phyloP scores from a whole-genome alignment of 2,329 filamentous ascomycete species.

The Tolypocladium sp. region DNA sequence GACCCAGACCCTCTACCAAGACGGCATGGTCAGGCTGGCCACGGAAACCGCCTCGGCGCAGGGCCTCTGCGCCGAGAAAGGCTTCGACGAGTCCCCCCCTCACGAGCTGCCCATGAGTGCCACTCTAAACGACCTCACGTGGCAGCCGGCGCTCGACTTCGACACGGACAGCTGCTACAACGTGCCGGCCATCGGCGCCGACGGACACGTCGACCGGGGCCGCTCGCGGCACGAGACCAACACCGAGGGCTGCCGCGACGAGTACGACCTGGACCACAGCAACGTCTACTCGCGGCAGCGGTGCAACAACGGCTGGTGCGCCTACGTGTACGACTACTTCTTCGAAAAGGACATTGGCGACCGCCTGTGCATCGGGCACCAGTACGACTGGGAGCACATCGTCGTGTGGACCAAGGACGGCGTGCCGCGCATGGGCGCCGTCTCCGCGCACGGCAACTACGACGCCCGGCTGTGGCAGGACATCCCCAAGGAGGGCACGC shows the following conservation, averaged over 20 bases:
- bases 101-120: conserved; percentile 10
- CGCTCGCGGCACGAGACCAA: conserved; percentile 18
- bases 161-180: conserved; percentile 29
- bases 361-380: conserved; percentile 21
- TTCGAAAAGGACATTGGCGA: conserved; percentile 31
- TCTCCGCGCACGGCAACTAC: conserved; percentile 22
- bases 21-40: not conserved
- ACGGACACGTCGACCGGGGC: conserved; percentile 22
- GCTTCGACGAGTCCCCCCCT: conserved; percentile 7
- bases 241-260: conserved; percentile 20
- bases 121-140: conserved; percentile 11
- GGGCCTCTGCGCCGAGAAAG: conserved; percentile 3
- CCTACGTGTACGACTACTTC: conserved; percentile 34
- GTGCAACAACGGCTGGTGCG: conserved; percentile 36
- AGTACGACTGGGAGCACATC: conserved; percentile 30
- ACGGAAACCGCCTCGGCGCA: not conserved
- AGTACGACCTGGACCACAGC: conserved; percentile 23
- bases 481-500: conserved; percentile 18
- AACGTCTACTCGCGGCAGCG: conserved; percentile 32
- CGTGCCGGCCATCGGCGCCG: conserved; percentile 24
- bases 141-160: conserved; percentile 19
- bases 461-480: conserved; percentile 9
- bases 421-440: conserved; percentile 16
- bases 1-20: not conserved
- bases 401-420: conserved; percentile 19